Evolutionary conservation across 2,329 filamentous ascomycete genomes (phyloP), one percentile per base, ranked within the genome.

Genomic region (Colletotrichum sp.): DNA sequence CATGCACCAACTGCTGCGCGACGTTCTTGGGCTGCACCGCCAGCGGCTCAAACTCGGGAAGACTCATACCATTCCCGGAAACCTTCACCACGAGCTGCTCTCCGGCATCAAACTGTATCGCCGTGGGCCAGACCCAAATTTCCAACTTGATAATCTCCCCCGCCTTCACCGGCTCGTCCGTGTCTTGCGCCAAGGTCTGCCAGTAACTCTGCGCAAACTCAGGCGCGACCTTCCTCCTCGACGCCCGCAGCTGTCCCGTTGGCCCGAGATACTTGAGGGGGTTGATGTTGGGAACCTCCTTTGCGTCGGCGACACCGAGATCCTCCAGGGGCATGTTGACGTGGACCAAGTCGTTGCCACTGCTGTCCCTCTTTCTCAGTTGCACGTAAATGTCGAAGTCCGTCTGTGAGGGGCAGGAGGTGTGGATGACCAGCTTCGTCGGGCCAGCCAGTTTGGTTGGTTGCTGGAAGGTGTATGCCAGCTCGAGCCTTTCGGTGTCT

Each of bases 331-430:
- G 71, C 10, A 73, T 57, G 39, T 73, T 72, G 7, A 72, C 4
- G 16, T 72, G 70, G 4, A 52, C 52, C 34, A 73, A 10, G 18
- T 69, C 55, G 12, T 57, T 63, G 7, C 65, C 65, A 13, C 24
- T 18, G 39, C n/a, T 16, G 24, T 73, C 71, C 7, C 55, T 36
- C 39, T 73, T 73, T 12, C 57, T 16, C 7, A 73, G 36, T 16
- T 73, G 71, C 5, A 30, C 39, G 24, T 73, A 57, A 3, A 73
- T 26, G 24, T 73, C 71, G 52, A 73, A 73, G 39, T 73, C 71
- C 4, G 36, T 28, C 4, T 52, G 26, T 1, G 65, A 64, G 1
- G 65, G 52, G 59, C 70, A 73, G 12, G 65, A 63, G 1, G 39
- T 68, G 30, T 68, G 26, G 28, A 73, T 36, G 1, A 69, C 65